Evolutionary conservation across 108 stramenopile genomes (phyloP), one percentile per base, ranked within the genome.

Genomic region (Skeletonema menzelii): DNA sequence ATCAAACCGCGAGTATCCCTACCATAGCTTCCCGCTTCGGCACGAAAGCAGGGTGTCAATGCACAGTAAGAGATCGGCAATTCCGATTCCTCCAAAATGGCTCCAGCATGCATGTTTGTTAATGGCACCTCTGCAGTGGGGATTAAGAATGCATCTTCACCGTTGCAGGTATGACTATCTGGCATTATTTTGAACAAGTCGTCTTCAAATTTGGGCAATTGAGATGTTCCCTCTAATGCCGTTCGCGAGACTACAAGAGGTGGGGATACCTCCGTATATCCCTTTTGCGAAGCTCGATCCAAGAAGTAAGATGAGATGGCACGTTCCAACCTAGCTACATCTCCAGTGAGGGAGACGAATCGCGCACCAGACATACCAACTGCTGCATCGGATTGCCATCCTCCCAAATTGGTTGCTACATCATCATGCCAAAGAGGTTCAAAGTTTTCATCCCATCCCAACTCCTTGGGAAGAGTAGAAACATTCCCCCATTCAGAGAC

Each of bases 81-180:
- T 55, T 96, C 87, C 1, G 84, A 46, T 40, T 89, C 95, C 22
- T 98, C 95, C 77, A 98, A 81, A 46, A 97, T 86, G 63, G 83
- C 71, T 46, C 87, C 88, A 47, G 92, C 80, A 56, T 95, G 91
- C 77, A 98, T 72, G 61, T 97, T 97, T 19, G 98, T 98, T 38
- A 98, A 55, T 5, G 98, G 98, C 5, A 98, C 98, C 76, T 98
- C 98, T 10, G 96, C 96, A 27, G 98, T 98, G 19, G 98, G 98
- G 35, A 98, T 97, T 56, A 98, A 79, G 69, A 97, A 98, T 59
- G 97, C 96, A 83, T 97, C 96, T 71, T 98, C 95, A 44, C 97
- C 97, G 69, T 97, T 98, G 85, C 91, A 92, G n/a, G 91, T 92
- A 61, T 95, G 94, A 31, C 79, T 82, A 37, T 87, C 83, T 10